Evolutionary conservation across 306 rosid species (phyloP), one percentile per base, ranked within the genome.

Genomic region (Corylus americana): DNA sequence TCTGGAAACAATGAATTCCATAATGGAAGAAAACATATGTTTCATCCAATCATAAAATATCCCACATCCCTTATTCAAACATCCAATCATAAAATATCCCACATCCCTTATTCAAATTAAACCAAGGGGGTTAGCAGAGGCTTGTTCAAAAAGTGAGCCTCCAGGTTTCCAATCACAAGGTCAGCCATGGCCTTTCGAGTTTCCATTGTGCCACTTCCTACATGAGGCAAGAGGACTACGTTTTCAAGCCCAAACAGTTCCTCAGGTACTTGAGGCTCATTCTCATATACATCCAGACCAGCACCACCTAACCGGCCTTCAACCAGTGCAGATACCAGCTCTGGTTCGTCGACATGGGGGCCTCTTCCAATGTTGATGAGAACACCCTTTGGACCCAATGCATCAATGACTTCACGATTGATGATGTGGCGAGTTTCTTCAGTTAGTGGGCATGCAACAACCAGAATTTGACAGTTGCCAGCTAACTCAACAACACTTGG

Each of bases 261-360:
- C 81, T 87, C 80, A 0, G 98, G 97, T 7, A 94, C 98, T 49
- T 79, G 71, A 42, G 97, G 98, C 83, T 94, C 97, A 0, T 91
- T 74, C 77, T 92, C 90, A 76, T 85, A 94, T 57, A 94, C 97
- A 81, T 94, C 98, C 0, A 94, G 81, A 13, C 95, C 98, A 8
- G 95, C 98, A 4, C 97, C 97, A 11, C 91, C 98, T 54, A 94
- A 45, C 37, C 95, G 90, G 61, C 98, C 97, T 87, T 92, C 95
- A 0, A 82, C 80, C 76, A 94, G 78, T 42, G 97, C 97, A 22
- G 91, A 84, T 9, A 92, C 91, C 75, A 92, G 75, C 87, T 91
- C 93, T 0, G 79, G 73, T 75, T 92, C 97, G 29, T 92, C 97
- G 11, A 94, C 93, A 14, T 90, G 98, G 62, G 89, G 83, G n/a